These are phyloP conservation scores for Laburnicola sp. DNA, from an alignment of 2,329 filamentous ascomycete genomes.

Conservation along the genomic window DNA sequence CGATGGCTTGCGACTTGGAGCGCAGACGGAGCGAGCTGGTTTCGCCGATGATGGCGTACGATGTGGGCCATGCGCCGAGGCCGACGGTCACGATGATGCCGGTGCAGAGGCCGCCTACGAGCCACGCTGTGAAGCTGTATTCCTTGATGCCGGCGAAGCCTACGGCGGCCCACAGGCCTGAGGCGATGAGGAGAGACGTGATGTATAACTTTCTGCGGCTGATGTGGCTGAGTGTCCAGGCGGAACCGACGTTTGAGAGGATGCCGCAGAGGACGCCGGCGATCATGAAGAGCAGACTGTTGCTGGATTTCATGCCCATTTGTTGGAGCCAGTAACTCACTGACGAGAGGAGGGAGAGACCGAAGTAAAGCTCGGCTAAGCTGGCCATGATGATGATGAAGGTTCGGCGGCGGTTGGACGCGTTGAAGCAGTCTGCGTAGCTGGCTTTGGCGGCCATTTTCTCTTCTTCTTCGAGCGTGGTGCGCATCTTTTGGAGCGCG, in stretches of 20 bases:
- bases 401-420: constrained; percentile 20
- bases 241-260: constrained; percentile 14
- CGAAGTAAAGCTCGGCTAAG: constrained; percentile 51
- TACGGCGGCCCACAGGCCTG: constrained; percentile 18
- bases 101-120: constrained; percentile 12
- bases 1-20: constrained; percentile 45
- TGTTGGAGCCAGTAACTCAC: constrained; percentile 44
- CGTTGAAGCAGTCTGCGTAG: constrained; percentile 28
- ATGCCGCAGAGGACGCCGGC: constrained; percentile 16
- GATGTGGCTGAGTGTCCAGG: constrained; percentile 21
- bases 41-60: constrained; percentile 19
- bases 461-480: constrained; percentile 54
- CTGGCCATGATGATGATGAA: constrained; percentile 46
- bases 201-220: constrained; percentile 15
- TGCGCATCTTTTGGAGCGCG: constrained; percentile 38
- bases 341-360: constrained; percentile 50
- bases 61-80: constrained; percentile 21
- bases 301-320: constrained; percentile 14
- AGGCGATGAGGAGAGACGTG: constrained; percentile 11
- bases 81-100: constrained; percentile 15
- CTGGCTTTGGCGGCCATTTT: constrained; percentile 45
- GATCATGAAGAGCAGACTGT: constrained; percentile 18
- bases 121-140: constrained; percentile 15
- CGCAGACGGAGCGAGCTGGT: constrained; percentile 30
- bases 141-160: constrained; percentile 21